These are phyloP conservation scores for Xylariaceae sp. DNA, from an alignment of 2,329 filamentous ascomycete genomes.

Conservation along the genomic window DNA sequence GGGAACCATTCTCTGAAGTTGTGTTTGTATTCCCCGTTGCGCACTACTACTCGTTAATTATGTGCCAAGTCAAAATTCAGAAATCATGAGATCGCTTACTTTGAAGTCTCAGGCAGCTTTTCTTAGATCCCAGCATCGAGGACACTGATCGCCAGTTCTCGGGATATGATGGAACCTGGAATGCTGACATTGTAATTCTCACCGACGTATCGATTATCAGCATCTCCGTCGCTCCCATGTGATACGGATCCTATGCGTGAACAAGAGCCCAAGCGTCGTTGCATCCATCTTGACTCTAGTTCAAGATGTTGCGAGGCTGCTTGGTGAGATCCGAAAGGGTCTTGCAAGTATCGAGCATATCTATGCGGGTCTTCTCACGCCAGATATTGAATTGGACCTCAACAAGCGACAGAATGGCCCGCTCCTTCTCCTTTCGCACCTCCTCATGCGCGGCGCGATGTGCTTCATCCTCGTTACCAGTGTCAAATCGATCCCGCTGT, in stretches of 20 bases:
- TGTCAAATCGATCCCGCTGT: not conserved
- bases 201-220: not conserved
- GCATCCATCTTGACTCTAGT: not conserved
- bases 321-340: not conserved
- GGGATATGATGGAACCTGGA: not conserved
- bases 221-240: not conserved
- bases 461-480: not conserved
- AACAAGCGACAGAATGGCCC: not conserved
- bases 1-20: not conserved
- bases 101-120: not conserved
- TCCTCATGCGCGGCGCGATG: not conserved
- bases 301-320: not conserved
- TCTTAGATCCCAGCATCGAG: not conserved
- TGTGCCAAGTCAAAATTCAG: not conserved
- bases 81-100: not conserved
- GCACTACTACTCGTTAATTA: not conserved
- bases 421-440: not conserved
- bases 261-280: not conserved
- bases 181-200: not conserved
- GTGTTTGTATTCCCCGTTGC: not conserved
- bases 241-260: not conserved
- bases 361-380: not conserved
- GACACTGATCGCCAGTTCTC: not conserved
- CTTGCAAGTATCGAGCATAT: slow-evolving; percentile 5
- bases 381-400: not conserved